Evolutionary conservation across 169 alveolate genomes (phyloP), one percentile per base, ranked within the genome.

Genomic region (Plasmodium chabaudi): DNA sequence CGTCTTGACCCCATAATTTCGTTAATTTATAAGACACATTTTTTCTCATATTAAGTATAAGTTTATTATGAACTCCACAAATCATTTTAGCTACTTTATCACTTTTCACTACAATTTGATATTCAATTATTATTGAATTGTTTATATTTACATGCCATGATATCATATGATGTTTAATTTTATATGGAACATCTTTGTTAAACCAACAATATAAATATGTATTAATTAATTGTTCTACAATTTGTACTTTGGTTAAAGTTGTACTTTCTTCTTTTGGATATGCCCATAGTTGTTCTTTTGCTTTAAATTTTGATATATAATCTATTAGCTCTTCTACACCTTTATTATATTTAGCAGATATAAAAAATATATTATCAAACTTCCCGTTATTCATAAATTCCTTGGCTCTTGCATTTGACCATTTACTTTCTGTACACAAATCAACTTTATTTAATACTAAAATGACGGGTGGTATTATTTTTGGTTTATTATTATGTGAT

Each of bases 191-290:
- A 51, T 94, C 96, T 89, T 91, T 93, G 92, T 93, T 94, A 90
- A 94, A 94, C 96, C 96, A 94, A 57, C 96, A 94, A 90, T 89
- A 93, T 46, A 94, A 72, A 55, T 94, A 94, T 12, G 96, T 94
- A 57, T 95, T 87, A 7, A 89, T 92, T 27, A 90, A n/a, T 69
- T 94, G 96, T 70, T 94, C 96, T 44, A 94, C 95, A 47, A 94
- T 87, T 88, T 93, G 93, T 51, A 94, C 95, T 91, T 92, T 88
- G 46, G 92, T 82, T 88, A 92, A 82, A 3, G 96, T 88, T n/a
- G 96, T 94, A 56, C 47, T 67, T 69, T 88, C 72, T 64, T 93
- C 96, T 51, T 94, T 91, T 17, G 97, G 97, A 56, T 94, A 95
- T 15, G 88, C 84, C 97, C 97, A 95, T 42, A 77, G 87, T 23